Conservation (phyloP, 208 protist genomes). For the Trypanosoma vivax region DNA sequence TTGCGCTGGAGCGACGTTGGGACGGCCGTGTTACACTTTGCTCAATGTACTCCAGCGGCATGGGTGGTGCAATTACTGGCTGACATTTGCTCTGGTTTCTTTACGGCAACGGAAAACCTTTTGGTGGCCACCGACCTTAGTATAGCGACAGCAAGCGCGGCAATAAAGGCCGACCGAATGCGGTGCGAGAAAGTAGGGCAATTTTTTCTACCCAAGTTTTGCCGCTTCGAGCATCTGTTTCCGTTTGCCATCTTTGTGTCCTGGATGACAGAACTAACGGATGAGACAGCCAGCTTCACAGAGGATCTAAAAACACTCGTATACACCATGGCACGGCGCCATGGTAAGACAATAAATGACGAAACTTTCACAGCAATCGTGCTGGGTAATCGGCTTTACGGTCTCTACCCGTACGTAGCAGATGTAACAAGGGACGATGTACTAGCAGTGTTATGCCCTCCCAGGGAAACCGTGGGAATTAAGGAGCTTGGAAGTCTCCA, state of each 20-base stretch:
- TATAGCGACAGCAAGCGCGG: background rate
- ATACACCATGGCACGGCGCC: background rate
- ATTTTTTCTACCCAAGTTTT: constrained; percentile 4
- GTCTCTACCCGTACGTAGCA: background rate
- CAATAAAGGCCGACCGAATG: background rate
- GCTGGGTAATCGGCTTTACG: background rate
- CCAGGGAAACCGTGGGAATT: background rate
- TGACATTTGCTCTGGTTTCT: constrained; percentile 49
- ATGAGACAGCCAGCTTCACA: background rate
- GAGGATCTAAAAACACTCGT: background rate
- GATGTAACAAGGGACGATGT: background rate
- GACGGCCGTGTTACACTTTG: constrained; percentile 34
- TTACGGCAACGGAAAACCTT: constrained; percentile 23
- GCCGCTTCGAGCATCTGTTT: constrained; percentile 10
- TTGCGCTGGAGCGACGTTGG: constrained; percentile 67
- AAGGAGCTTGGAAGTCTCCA: background rate
- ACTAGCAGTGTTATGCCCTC: background rate
- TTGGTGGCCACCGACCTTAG: constrained; percentile 12
- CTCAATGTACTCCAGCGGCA: constrained; percentile 18
- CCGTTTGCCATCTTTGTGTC: background rate
- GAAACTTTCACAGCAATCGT: background rate
- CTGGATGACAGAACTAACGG: background rate
- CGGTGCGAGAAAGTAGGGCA: background rate
- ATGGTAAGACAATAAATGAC: background rate
- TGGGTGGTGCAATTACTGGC: constrained; percentile 38